A percentile compares a stretch with the other conserved stretches of the same genome.
Conservation (phyloP, 345 rosid species). For the Pistacia vera region DNA sequence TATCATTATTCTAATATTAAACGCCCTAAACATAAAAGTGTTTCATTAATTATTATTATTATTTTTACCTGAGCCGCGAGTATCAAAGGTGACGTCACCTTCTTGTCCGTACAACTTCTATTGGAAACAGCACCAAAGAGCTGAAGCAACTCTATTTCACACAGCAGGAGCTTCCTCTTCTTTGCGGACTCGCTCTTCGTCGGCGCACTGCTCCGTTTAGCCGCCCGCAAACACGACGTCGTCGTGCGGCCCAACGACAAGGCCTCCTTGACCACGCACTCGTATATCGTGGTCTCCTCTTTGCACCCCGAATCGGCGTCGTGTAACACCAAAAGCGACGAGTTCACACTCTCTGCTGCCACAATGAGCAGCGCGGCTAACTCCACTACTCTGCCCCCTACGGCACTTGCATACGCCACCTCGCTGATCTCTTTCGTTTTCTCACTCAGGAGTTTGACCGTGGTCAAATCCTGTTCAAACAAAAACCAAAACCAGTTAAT, state of each 20-base stretch:
- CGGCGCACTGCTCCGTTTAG: constrained; percentile 24
- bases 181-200: constrained; percentile 27
- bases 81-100: constrained; percentile 53
- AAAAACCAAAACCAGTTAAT: neutral
- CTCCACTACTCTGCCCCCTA: constrained; percentile 51
- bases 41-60: no score
- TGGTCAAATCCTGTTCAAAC: constrained; percentile 48
- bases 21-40: neutral
- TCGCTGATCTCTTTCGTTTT: constrained; percentile 53
- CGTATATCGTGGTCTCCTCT: constrained; percentile 58
- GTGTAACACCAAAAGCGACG: constrained; percentile 35
- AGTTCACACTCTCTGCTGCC: constrained; percentile 54
- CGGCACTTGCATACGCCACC: constrained; percentile 58
- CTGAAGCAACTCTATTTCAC: constrained; percentile 74
- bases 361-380: constrained; percentile 58
- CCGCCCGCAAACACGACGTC: constrained; percentile 18
- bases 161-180: constrained; percentile 62
- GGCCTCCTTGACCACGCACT: constrained; percentile 61
- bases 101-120: constrained; percentile 35
- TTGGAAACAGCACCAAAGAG: constrained; percentile 55
- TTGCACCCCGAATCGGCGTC: constrained; percentile 42
- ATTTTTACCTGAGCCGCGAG: constrained; percentile 56
- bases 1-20: no score
- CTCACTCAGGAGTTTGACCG: constrained; percentile 57
- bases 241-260: constrained; percentile 32